Conservation (phyloP, 2,329 filamentous ascomycete genomes). For the Diplocarpon rosae region DNA sequence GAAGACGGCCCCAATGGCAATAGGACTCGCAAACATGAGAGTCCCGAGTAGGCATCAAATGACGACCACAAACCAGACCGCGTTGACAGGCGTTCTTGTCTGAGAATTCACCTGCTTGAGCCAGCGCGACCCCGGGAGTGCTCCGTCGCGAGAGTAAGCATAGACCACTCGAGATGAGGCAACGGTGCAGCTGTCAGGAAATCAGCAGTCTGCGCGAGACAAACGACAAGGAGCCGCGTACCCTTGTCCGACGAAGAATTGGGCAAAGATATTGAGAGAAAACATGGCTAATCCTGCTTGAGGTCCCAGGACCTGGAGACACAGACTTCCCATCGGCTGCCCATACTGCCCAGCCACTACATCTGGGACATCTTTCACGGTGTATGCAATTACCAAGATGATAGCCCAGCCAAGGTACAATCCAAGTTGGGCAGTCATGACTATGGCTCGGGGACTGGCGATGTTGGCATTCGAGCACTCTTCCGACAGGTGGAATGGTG, state of each 20-base stretch:
- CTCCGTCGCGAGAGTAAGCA: constrained; percentile 62
- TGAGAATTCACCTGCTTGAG: constrained; percentile 48
- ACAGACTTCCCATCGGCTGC: constrained; percentile 58
- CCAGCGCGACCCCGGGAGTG: constrained; percentile 48
- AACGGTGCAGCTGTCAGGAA: constrained; percentile 45
- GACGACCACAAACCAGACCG: constrained; percentile 53
- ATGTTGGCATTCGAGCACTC: constrained; percentile 59
- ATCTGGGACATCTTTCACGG: constrained; percentile 49
- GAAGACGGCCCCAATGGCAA: constrained; percentile 58
- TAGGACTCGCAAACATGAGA: constrained; percentile 51
- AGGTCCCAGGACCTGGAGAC: constrained; percentile 52
- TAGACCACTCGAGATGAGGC: constrained; percentile 55
- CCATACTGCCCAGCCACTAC: constrained; percentile 51
- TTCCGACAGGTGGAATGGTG: constrained; percentile 52
- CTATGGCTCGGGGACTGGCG: constrained; percentile 52
- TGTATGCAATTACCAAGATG: constrained; percentile 58
- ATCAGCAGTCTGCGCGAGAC: not conserved
- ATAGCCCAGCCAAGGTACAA: constrained; percentile 50
- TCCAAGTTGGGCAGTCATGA: constrained; percentile 48
- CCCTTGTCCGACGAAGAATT: constrained; percentile 62
- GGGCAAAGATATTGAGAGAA: constrained; percentile 54
- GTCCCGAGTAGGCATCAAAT: constrained; percentile 50
- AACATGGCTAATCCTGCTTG: constrained; percentile 52
- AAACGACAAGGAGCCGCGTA: not conserved
- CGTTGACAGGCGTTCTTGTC: constrained; percentile 59